Base-by-base conservation (phyloP, 495 filamentous ascomycete species). In the Cercophora samala region DNA sequence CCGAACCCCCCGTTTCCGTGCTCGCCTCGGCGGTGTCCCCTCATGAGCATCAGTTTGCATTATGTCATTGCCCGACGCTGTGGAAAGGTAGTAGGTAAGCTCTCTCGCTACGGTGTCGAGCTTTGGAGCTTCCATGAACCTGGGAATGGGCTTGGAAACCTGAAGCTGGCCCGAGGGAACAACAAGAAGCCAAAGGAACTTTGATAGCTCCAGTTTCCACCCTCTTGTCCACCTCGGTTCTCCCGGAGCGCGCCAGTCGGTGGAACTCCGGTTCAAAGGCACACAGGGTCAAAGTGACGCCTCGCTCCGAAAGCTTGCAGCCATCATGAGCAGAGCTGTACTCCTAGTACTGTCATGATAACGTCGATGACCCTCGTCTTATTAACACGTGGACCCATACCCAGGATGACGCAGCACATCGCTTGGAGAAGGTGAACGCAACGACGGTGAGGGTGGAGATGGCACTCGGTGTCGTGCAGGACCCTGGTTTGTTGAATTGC, bases 381-480 rank as follows among this genome's bases (percentile, higher is more conserved):
- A 13, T 11, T 9, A 13, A 46, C 37, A 46, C 37, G 37, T 46
- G 37, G 37, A 46, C 37, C 37, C 37, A 46, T 11, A 46, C 37
- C 37, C 37, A 46, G 37, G 37, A 46, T 46, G 37, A 46, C 37
- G 37, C 37, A 46, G 37, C 37, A 29, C 26, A 46, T 46, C 37
- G 37, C 37, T 46, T 46, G 37, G 37, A 46, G 29, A 13, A 29
- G 26, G 8, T 17, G 9, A 46, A 13, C 37, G 37, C 37, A 46
- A 46, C 37, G 37, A 46, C 37, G 37, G 37, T 46, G 37, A 46
- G 11, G 42, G 63, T 65, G 54, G 19, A 59, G 42, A 23, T 25
- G 53, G 25, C 22, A 23, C 64, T 9, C 24, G 71, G 69, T 72
- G 72, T 73, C 68, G 68, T 71, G 69, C 69, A 73, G 71, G 68